These are phyloP conservation scores for Paspalum vaginatum DNA, from an alignment of 176 grass and related monocot genomes.

Conservation along the genomic window DNA sequence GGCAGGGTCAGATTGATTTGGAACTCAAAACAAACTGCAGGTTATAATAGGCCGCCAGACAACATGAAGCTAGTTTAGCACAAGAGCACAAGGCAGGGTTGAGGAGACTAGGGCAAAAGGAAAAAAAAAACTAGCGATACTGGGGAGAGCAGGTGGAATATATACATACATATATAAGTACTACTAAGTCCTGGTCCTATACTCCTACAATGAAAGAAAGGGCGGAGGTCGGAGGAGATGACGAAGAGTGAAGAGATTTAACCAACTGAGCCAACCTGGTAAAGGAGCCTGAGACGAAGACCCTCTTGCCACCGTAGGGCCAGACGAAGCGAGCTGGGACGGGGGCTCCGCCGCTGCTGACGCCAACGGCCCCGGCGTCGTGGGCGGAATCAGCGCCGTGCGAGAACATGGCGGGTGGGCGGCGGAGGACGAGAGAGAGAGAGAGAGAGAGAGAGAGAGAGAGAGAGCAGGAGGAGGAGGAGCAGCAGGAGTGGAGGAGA, in stretches of 20 bases:
- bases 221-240: too few species aligned
- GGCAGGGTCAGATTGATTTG: neutral
- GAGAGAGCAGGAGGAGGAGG: neutral
- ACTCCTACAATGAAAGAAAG: neutral
- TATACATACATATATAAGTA: neutral
- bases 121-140: too few species aligned
- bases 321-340: constrained; percentile 74
- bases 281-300: constrained; percentile 84
- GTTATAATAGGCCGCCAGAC: too few species aligned
- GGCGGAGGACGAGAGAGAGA: neutral
- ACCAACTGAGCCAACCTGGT: too few species aligned
- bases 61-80: neutral
- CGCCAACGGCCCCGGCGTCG: constrained; percentile 48
- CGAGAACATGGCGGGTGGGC: constrained; percentile 59
- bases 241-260: too few species aligned
- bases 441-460: neutral
- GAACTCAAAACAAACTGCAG: neutral
- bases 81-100: neutral
- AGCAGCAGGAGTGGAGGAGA: constrained; percentile 8
- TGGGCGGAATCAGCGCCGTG: constrained; percentile 63
- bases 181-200: neutral
- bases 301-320: constrained; percentile 90
- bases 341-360: constrained; percentile 33
- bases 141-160: neutral
- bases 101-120: too few species aligned